These are phyloP conservation scores for Kwoniella shivajii DNA, from an alignment of 1,284 basidiomycete species.

Conservation along the genomic window DNA sequence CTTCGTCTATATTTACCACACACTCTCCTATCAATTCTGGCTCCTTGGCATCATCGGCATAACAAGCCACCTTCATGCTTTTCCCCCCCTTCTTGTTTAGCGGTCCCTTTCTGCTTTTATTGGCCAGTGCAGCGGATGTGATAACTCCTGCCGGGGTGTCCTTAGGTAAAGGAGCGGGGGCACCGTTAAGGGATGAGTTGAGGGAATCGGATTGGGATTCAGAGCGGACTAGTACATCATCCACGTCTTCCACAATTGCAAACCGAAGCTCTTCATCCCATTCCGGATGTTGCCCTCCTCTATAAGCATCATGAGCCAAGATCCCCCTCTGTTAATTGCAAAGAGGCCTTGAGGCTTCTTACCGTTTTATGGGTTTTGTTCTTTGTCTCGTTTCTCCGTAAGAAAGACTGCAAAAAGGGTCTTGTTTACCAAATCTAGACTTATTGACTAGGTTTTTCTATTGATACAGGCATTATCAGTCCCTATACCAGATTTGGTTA, in stretches of 20 bases:
- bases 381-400: conserved; percentile 78
- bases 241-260: conserved; percentile 77
- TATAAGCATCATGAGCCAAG: conserved; percentile 18
- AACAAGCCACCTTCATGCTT: conserved; percentile 80
- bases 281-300: conserved; percentile 95
- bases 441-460: conserved; percentile 93
- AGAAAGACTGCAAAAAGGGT: conserved; percentile 85
- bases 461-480: not conserved
- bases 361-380: conserved; percentile 83
- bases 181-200: conserved; percentile 62
- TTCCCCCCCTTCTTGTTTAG: conserved; percentile 57
- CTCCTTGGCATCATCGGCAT: conserved; percentile 91
- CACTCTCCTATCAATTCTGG: conserved; percentile 95
- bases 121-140: conserved; percentile 55
- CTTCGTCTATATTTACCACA: conserved; percentile 83
- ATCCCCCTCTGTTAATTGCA: not conserved
- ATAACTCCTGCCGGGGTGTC: conserved; percentile 33
- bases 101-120: conserved; percentile 56
- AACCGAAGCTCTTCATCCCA: conserved; percentile 99
- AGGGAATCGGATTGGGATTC: conserved; percentile 57
- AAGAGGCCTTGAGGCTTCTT: too few relatives aligned
- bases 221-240: conserved; percentile 64
- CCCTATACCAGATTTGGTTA: not conserved
- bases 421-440: conserved; percentile 93
- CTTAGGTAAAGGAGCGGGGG: conserved; percentile 29